Evolutionary conservation across 768 basidiomycete species (phyloP), one percentile per base, ranked within the genome.

Genomic region (Russula olivacea): DNA sequence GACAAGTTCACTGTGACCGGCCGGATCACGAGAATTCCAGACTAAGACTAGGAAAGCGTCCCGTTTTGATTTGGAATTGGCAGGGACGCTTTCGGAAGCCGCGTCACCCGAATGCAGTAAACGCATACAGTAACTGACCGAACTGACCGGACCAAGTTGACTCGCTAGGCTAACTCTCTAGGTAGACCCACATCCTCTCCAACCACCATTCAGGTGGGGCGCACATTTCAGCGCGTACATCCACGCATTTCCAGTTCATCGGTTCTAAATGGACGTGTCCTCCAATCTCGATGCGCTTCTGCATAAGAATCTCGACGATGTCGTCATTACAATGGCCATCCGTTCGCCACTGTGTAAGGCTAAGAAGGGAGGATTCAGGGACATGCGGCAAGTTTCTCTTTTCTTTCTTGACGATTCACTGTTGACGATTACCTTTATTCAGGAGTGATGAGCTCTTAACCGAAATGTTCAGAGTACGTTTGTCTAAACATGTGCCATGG

Each of bases 251-350:
- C 30, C 17, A n/a, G 55, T 45, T 14, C 80, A 83, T 47, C 88
- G 72, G 88, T 57, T 69, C 76, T 21, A 70, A 45, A 64, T 64
- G 58, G 21, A 32, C 2, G 53, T 10, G 14, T 72, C 79, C 19
- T 72, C 68, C 30, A 83, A 82, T n/a, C 70, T 83, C 8, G 73
- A 78, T 25, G 76, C 78, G 17, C 76, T 91, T 53, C 77, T 83
- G 64, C 76, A 74, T 48, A 86, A 88, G 71, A 79, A 73, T 55
- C 82, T 83, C 3, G 83, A 91, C 66, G 91, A 92, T 78, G 85
- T 92, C 14, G 91, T 92, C 71, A 83, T 92, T 63, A 91, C 89
- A 2, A 81, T 89, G 78, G 88, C 90, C 62, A 84, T 87, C 68
- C 84, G 89, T 36, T 88, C 87, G 4, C 87, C 89, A 1, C 73